Percentiles rank a stretch among this genome's conserved stretches.
These are phyloP conservation scores for Paxillus ammoniavirescens DNA, from an alignment of 768 basidiomycete genomes.

Conservation along the genomic window DNA sequence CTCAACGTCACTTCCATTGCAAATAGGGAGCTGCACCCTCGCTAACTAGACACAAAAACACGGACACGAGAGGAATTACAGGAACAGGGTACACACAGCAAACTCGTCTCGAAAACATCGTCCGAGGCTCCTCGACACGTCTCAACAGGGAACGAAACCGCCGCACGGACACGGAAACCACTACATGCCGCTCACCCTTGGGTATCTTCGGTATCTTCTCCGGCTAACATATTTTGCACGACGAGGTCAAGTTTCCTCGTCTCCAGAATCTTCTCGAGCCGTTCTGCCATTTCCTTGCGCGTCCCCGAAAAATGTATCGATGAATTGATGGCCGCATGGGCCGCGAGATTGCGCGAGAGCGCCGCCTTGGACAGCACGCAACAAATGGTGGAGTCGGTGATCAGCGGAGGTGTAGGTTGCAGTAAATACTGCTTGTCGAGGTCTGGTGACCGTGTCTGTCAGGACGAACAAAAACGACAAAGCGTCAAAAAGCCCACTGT, in stretches of 20 bases:
- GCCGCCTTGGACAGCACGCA: slow-evolving; percentile 43
- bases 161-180: background rate
- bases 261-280: slow-evolving; percentile 46
- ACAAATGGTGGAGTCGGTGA: slow-evolving; percentile 42
- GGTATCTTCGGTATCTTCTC: slow-evolving; percentile 2
- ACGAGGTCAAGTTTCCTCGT: slow-evolving; percentile 49
- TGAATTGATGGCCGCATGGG: slow-evolving; percentile 49
- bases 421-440: slow-evolving; percentile 48
- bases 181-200: background rate
- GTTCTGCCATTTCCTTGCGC: slow-evolving; percentile 46
- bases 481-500: slow-evolving; percentile 38
- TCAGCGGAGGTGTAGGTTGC: slow-evolving; percentile 47
- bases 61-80: too few relatives aligned
- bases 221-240: slow-evolving; percentile 45
- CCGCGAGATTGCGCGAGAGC: slow-evolving; percentile 55
- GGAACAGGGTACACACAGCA: too few relatives aligned
- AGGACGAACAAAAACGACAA: background rate
- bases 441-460: slow-evolving; percentile 29
- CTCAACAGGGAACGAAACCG: too few relatives aligned
- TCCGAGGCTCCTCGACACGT: too few relatives aligned
- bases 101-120: too few relatives aligned
- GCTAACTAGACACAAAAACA: too few relatives aligned
- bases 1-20: too few relatives aligned
- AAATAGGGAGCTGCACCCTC: too few relatives aligned
- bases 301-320: slow-evolving; percentile 45